These are phyloP conservation scores for Vanderwaltozyma tropicalis DNA, from an alignment of 805 yeast genomes.

Conservation along the genomic window DNA sequence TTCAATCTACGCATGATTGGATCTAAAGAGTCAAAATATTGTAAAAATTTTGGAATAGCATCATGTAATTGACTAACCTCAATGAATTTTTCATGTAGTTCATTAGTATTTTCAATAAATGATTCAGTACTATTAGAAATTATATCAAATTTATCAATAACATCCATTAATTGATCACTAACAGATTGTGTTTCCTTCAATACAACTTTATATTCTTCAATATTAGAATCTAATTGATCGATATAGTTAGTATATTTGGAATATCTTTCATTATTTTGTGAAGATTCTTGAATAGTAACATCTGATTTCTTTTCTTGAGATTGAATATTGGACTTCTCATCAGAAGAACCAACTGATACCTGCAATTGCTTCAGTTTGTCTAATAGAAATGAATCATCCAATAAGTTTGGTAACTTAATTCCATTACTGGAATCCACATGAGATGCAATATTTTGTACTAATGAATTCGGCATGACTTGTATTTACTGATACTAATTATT, in stretches of 20 bases:
- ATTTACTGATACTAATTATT: too few relatives aligned
- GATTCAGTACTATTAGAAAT: conserved; percentile 24
- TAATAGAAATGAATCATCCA: conserved; percentile 19
- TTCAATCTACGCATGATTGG: conserved; percentile 58
- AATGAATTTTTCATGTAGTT: conserved; percentile 36
- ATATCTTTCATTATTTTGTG: conserved; percentile 5
- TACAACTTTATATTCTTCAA: conserved; percentile 32
- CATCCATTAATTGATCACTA: conserved; percentile 20
- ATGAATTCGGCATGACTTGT: conserved; percentile 34
- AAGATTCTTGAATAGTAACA: too few relatives aligned
- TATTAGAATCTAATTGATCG: conserved; percentile 23
- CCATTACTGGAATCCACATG: conserved; percentile 7
- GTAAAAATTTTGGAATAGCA: conserved; percentile 48
- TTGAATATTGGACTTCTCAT: background rate
- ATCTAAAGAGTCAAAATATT: conserved; percentile 61
- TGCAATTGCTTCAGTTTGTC: conserved; percentile 13
- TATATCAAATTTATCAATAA: conserved; percentile 26
- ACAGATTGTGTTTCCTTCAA: conserved; percentile 31
- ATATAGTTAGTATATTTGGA: conserved; percentile 12
- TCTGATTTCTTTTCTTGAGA: background rate
- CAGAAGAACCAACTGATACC: background rate
- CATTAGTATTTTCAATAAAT: conserved; percentile 38
- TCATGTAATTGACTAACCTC: conserved; percentile 43
- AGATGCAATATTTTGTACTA: conserved; percentile 51
- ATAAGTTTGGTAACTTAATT: conserved; percentile 13